Conservation (phyloP, 1,284 basidiomycete genomes). For the Cronartium quercuum region DNA sequence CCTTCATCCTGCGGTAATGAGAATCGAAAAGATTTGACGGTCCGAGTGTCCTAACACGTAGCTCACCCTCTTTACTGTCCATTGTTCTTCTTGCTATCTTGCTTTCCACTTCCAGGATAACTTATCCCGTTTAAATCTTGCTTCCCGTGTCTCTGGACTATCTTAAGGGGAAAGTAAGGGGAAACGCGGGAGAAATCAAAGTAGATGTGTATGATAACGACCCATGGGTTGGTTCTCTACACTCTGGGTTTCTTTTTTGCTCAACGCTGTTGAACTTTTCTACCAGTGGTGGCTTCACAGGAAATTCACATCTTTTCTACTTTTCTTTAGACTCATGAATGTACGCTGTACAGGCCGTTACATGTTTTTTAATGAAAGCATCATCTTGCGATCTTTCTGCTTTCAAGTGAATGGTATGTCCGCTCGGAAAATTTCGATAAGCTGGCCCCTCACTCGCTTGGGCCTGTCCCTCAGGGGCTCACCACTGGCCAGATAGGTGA, state of each 20-base stretch:
- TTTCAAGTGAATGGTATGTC: too few relatives aligned
- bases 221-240: background rate
- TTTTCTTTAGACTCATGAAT: too few relatives aligned
- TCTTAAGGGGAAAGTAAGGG: slow-evolving; percentile 26
- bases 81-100: background rate
- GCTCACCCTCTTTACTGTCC: background rate
- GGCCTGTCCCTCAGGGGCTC: too few relatives aligned
- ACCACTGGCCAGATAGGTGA: too few relatives aligned
- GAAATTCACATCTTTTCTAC: background rate
- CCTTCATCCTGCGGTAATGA: background rate
- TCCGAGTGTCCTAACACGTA: too few relatives aligned
- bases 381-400: too few relatives aligned
- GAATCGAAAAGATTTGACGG: too few relatives aligned
- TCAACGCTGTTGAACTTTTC: background rate
- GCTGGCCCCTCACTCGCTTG: too few relatives aligned
- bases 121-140: slow-evolving; percentile 32
- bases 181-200: slow-evolving; percentile 35
- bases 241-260: background rate
- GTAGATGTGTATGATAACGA: background rate
- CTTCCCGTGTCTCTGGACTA: slow-evolving; percentile 11
- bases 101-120: background rate
- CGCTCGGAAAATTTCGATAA: too few relatives aligned
- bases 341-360: too few relatives aligned
- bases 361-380: too few relatives aligned
- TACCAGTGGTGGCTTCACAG: slow-evolving; percentile 7